A percentile compares a stretch with the other conserved stretches of the same genome.
Evolutionary conservation across 139 green algal species (phyloP).

Genomic region (Chlamydomonas asymmetrica): DNA sequence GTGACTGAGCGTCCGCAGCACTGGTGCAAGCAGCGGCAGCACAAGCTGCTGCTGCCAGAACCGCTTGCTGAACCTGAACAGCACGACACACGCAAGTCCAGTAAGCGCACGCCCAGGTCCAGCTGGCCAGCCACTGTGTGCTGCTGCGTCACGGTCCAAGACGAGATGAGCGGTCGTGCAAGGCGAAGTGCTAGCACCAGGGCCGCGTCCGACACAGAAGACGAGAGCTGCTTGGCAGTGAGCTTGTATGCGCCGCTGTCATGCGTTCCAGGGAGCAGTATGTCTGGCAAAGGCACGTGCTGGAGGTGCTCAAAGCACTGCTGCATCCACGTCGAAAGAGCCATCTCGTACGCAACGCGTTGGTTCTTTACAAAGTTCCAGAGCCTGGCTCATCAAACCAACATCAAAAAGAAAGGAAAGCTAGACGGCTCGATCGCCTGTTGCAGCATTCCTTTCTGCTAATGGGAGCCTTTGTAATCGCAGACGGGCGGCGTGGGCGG

Average conservation of each 20-base stretch:
- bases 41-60: too few species aligned
- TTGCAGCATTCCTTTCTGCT: not conserved
- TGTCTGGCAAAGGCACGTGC: not conserved
- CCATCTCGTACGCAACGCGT: not conserved
- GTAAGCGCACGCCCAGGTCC: not conserved
- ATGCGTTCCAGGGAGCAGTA: slow-evolving; percentile 14
- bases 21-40: too few species aligned
- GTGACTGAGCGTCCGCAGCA: too few species aligned
- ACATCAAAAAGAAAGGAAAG: not conserved
- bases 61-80: too few species aligned
- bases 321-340: slow-evolving; percentile 15
- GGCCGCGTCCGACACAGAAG: not conserved
- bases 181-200: not conserved
- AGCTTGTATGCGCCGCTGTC: slow-evolving; percentile 6
- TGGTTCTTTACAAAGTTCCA: not conserved
- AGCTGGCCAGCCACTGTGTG: not conserved
- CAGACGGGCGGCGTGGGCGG: too few species aligned
- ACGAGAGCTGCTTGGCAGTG: not conserved
- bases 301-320: not conserved
- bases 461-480: too few species aligned
- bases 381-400: not conserved
- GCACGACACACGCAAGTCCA: slow-evolving; percentile 15
- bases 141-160: slow-evolving; percentile 7
- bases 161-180: not conserved
- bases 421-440: not conserved